Evolutionary conservation across 371 early-diverging fungal species (phyloP).

Genomic region (Lichtheimia hyalospora): DNA sequence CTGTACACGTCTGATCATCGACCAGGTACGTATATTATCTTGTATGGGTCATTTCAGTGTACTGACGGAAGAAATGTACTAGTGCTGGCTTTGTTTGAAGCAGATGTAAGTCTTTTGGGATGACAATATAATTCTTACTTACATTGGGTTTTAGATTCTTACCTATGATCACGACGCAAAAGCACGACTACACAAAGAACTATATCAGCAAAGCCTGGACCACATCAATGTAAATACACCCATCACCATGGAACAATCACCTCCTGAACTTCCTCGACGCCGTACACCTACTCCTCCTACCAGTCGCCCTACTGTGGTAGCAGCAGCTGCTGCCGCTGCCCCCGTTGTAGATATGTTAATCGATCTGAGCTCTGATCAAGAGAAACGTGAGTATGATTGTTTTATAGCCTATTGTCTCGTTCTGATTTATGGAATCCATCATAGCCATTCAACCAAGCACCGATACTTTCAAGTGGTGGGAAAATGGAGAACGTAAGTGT

Average conservation of each 20-base stretch:
- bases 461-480: conserved; percentile 46
- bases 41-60: not conserved
- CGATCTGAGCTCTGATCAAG: not conserved
- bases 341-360: conserved; percentile 9
- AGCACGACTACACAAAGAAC: conserved; percentile 38
- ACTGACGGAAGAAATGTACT: not conserved
- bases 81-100: conserved; percentile 51
- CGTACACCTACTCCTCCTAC: conserved; percentile 17
- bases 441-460: conserved; percentile 44
- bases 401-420: no score
- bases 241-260: conserved; percentile 15
- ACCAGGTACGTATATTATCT: conserved; percentile 47
- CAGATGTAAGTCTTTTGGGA: conserved; percentile 22
- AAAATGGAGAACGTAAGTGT: conserved; percentile 27
- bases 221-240: conserved; percentile 18
- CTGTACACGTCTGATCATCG: conserved; percentile 77
- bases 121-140: not conserved
- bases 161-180: conserved; percentile 45
- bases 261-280: conserved; percentile 22
- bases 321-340: not conserved
- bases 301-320: conserved; percentile 8
- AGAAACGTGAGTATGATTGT: not conserved
- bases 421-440: no score
- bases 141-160: conserved; percentile 20
- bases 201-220: conserved; percentile 46